Evolutionary conservation across 805 yeast genomes (phyloP), one percentile per base, ranked within the genome.

Genomic region (Brettanomyces sp.): DNA sequence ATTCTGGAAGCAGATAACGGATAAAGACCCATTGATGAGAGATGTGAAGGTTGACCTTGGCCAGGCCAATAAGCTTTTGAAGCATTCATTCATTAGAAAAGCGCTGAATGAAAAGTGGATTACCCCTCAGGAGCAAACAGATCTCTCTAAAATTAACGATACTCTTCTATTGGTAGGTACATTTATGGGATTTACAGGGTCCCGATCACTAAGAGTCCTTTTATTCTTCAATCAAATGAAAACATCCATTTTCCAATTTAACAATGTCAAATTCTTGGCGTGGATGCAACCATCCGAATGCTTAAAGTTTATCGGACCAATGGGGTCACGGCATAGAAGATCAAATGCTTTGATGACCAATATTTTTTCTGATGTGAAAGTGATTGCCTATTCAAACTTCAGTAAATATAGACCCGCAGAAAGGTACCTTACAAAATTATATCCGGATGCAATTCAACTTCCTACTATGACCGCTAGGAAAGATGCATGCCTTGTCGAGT

Each of bases 291-390:
- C 80, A 5, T 44, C 67, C 0, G 78, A 85, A 4, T 83, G 85
- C 4, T 63, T 66, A 48, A 83, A 85, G 59, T 68, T 86, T 34
- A 57, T 84, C 41, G 79, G 91, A 0, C 72, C 71, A 0, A 69
- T 78, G 0, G 76, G 76, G 1, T 69, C 74, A 33, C 52, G 55
- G 11, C 67, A 69, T 45, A 70, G 96, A 49, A 72, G 80, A 44
- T 75, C 88, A 49, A 71, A 82, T 39, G 69, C 93, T 0, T 64
- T 84, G 14, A 77, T 83, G 43, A 66, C 82, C 8, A 87, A 84
- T 45, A 60, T 85, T 3, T 80, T 77, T 52, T 72, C 87, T 1
- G 80, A 82, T 42, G 58, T 80, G 1, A 71, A 67, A 28, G 60
- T 85, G 5, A 56, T 83, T 11, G 90, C 90, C 0, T 60, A 65